Evolutionary conservation across 768 basidiomycete species (phyloP).

Genomic region (Tylopilus rubrobrunneus): DNA sequence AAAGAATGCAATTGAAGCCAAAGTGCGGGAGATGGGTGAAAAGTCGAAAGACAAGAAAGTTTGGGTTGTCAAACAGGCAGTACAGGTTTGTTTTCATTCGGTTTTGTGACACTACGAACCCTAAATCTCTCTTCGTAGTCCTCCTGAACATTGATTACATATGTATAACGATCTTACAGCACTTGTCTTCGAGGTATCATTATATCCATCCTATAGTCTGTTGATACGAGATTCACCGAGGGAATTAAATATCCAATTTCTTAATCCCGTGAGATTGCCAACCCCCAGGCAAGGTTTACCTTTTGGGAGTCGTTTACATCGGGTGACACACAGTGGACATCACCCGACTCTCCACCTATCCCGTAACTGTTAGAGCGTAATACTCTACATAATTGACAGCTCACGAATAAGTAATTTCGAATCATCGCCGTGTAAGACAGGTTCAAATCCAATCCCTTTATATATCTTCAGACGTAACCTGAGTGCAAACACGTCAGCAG

Average conservation of each 20-base stretch:
- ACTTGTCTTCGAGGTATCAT: conserved; percentile 4
- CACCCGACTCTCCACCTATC: conserved; percentile 44
- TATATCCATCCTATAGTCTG: conserved; percentile 5
- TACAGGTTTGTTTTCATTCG: conserved; percentile 4
- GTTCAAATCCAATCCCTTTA: conserved; percentile 69
- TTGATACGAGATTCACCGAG: not conserved
- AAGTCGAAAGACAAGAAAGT: conserved; percentile 69
- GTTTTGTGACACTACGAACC: not conserved
- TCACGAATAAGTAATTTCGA: conserved; percentile 66
- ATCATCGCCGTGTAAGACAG: conserved; percentile 53
- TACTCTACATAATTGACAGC: conserved; percentile 25
- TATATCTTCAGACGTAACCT: conserved; percentile 69
- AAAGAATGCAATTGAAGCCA: conserved; percentile 54
- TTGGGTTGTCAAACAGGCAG: conserved; percentile 59
- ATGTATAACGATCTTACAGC: not conserved
- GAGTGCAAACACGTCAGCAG: conserved; percentile 3
- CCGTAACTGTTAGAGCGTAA: not conserved
- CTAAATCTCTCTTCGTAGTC: conserved; percentile 6
- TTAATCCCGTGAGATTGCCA: conserved; percentile 30
- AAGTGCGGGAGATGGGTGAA: conserved; percentile 71
- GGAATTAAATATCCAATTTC: not conserved
- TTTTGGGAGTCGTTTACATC: conserved; percentile 27
- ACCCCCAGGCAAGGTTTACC: conserved; percentile 33
- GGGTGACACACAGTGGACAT: conserved; percentile 34
- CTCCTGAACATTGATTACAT: conserved; percentile 3